Percentiles rank a stretch among this genome's conserved stretches.
Conservation (phyloP, 164 flowering plant genomes). For the Annona squamosa region DNA sequence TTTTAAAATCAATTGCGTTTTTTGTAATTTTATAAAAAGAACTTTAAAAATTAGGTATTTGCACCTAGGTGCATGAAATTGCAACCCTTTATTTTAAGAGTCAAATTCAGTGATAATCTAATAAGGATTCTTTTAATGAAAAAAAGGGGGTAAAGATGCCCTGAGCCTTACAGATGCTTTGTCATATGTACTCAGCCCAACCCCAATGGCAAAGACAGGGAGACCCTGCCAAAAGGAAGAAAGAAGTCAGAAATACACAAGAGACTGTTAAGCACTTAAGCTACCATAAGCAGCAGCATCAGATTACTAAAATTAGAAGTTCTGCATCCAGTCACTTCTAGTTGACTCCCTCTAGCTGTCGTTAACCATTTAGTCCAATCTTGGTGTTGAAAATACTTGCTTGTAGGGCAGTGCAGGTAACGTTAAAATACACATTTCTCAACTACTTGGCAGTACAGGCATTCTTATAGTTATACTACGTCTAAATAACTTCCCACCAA, state of each 20-base stretch:
- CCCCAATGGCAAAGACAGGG: constrained; percentile 89
- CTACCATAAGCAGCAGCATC: background rate
- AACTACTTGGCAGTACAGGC: background rate
- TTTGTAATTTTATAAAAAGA: no score
- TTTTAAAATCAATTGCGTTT: no score
- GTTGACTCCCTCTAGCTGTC: background rate
- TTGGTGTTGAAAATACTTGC: background rate
- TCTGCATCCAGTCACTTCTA: background rate
- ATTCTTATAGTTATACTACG: no score
- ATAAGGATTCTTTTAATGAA: background rate
- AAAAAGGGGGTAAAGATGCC: background rate
- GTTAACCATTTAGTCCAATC: background rate
- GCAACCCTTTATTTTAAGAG: no score
- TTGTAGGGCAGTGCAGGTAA: background rate
- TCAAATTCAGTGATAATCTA: no score
- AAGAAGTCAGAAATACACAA: no score
- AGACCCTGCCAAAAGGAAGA: constrained; percentile 52
- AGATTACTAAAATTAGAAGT: background rate
- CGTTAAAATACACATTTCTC: background rate
- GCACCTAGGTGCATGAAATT: no score
- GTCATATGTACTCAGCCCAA: constrained; percentile 84
- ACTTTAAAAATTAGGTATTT: no score
- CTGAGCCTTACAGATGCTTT: constrained; percentile 85
- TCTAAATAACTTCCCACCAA: background rate
- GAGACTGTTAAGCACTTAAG: background rate